A percentile compares a stretch with the other conserved stretches of the same genome.
phyloP scores from a whole-genome alignment of 2,329 filamentous ascomycete genomes.

The Pseudogymnoascus sp. region DNA sequence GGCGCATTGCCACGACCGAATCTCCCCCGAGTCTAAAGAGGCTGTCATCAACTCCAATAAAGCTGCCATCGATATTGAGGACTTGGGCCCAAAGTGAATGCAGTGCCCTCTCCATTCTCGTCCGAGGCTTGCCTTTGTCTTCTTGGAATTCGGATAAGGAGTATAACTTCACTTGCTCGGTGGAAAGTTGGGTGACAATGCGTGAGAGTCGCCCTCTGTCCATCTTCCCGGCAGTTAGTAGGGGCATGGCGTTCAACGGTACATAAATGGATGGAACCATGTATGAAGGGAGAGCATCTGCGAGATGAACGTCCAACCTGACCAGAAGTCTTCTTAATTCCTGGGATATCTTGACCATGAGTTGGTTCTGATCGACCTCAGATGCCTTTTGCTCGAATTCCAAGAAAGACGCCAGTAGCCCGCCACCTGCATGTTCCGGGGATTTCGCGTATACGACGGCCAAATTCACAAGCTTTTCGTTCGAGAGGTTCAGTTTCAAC shows the following conservation, averaged over 20 bases:
- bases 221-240: conserved; percentile 24
- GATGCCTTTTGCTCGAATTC: conserved; percentile 28
- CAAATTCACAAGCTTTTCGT: neutral
- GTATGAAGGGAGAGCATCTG: conserved; percentile 19
- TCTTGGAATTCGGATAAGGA: neutral
- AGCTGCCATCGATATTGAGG: conserved; percentile 13
- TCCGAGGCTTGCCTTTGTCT: neutral
- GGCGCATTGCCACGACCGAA: conserved; percentile 37
- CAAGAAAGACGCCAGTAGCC: conserved; percentile 43
- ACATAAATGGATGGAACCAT: conserved; percentile 26
- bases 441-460: neutral
- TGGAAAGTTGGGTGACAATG: neutral
- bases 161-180: neutral
- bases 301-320: neutral
- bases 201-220: conserved; percentile 28
- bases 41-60: conserved; percentile 32
- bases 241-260: conserved; percentile 21
- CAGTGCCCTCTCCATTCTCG: conserved; percentile 23
- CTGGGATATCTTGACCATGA: neutral
- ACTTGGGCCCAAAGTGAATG: conserved; percentile 11
- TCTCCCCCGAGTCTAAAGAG: conserved; percentile 42
- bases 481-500: neutral
- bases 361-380: conserved; percentile 23
- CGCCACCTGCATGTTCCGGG: conserved; percentile 34
- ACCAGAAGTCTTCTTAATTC: neutral